Conservation (phyloP, 2,329 filamentous ascomycete genomes). For the Akanthomyces dipterigenus region DNA sequence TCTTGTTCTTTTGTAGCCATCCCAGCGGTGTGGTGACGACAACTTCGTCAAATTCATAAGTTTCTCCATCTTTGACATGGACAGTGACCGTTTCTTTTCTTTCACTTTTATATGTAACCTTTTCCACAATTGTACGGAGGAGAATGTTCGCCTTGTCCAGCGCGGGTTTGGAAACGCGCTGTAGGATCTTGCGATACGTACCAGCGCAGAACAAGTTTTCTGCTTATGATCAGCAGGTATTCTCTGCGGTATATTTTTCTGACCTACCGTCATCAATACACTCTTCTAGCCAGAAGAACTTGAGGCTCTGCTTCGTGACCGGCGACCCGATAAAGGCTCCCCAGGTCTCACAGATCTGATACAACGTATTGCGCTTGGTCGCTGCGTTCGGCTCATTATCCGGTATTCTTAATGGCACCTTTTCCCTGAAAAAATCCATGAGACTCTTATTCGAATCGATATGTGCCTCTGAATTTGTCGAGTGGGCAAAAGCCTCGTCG, state of each 20-base stretch:
- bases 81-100: slow-evolving; percentile 33
- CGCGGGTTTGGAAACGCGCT: slow-evolving; percentile 51
- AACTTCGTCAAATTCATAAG: slow-evolving; percentile 56
- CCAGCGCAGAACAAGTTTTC: slow-evolving; percentile 55
- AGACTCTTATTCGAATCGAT: slow-evolving; percentile 44
- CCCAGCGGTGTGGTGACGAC: slow-evolving; percentile 63
- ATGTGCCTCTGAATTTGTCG: slow-evolving; percentile 47
- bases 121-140: slow-evolving; percentile 40
- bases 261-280: slow-evolving; percentile 60
- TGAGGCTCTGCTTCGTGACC: slow-evolving; percentile 59
- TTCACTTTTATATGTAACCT: slow-evolving; percentile 29
- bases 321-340: slow-evolving; percentile 64
- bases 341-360: slow-evolving; percentile 58
- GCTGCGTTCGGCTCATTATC: slow-evolving; percentile 34
- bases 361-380: slow-evolving; percentile 35
- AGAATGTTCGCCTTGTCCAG: slow-evolving; percentile 48
- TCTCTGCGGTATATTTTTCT: background rate
- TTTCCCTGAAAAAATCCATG: slow-evolving; percentile 45
- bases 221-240: slow-evolving; percentile 18
- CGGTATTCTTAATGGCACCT: slow-evolving; percentile 39
- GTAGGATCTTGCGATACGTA: slow-evolving; percentile 53
- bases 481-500: slow-evolving; percentile 59
- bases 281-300: slow-evolving; percentile 73
- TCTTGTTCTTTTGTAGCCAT: slow-evolving; percentile 55
- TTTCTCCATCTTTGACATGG: slow-evolving; percentile 37